Conservation (phyloP, 2,329 filamentous ascomycete species). For the Teratosphaeria epicoccoides region DNA sequence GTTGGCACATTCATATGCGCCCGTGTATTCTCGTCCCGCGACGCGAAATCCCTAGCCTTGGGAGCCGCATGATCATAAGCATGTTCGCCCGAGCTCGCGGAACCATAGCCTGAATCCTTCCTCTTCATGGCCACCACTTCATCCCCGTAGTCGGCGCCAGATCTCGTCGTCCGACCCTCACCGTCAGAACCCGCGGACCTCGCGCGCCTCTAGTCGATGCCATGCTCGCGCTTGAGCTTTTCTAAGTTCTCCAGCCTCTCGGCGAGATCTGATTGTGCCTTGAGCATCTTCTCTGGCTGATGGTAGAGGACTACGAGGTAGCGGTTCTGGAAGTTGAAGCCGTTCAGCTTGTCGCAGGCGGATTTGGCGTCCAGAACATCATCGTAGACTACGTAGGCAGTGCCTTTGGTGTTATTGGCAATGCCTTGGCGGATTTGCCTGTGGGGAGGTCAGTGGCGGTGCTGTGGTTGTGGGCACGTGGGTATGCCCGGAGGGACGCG, state of each 20-base stretch:
- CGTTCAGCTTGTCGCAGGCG: slow-evolving; percentile 98
- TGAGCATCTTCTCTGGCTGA: slow-evolving; percentile 68
- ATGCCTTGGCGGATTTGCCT: slow-evolving; percentile 99
- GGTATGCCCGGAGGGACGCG: neutral
- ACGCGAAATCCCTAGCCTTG: slow-evolving; percentile 20
- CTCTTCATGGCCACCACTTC: slow-evolving; percentile 10
- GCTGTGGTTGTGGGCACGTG: neutral
- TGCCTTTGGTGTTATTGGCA: slow-evolving; percentile 93
- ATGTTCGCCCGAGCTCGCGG: neutral
- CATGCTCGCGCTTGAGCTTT: slow-evolving; percentile 93
- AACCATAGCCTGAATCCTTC: slow-evolving; percentile 19
- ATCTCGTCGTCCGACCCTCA: slow-evolving; percentile 21
- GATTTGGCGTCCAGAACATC: slow-evolving; percentile 98
- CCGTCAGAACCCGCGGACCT: slow-evolving; percentile 17
- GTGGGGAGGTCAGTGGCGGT: slow-evolving; percentile 7
- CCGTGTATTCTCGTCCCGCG: slow-evolving; percentile 8
- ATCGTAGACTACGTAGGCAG: slow-evolving; percentile 98
- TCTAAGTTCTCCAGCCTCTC: slow-evolving; percentile 94
- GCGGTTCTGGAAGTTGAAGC: slow-evolving; percentile 99
- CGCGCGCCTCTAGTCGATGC: slow-evolving; percentile 67
- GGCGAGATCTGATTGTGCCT: slow-evolving; percentile 65
- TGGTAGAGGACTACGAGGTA: slow-evolving; percentile 86
- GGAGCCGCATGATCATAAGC: slow-evolving; percentile 12
- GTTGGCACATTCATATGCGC: slow-evolving; percentile 3
- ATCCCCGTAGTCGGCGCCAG: slow-evolving; percentile 9